Conservation (phyloP, 2,329 filamentous ascomycete species). For the Claviceps maximensis region DNA sequence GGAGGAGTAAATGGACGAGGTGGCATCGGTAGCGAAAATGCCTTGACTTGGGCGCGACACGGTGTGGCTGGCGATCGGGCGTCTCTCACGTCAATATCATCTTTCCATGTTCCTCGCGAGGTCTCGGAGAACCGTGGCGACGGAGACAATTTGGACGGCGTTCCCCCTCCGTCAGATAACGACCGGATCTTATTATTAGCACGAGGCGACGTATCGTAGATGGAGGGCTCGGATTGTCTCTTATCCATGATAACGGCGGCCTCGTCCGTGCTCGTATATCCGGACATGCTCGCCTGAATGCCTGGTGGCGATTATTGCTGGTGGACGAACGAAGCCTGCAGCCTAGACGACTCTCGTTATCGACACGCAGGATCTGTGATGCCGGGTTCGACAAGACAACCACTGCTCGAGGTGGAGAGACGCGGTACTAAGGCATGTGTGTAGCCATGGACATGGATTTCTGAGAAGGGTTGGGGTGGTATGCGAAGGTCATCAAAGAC, state of each 20-base stretch:
- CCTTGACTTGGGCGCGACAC: conserved; percentile 52
- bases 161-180: conserved; percentile 48
- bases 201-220: conserved; percentile 24
- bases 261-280: conserved; percentile 15
- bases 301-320: not conserved
- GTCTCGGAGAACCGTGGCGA: conserved; percentile 44
- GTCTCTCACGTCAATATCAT: conserved; percentile 46
- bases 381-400: not conserved
- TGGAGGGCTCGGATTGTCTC: conserved; percentile 5
- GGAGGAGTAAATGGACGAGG: conserved; percentile 24
- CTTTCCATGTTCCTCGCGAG: conserved; percentile 46
- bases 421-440: not conserved
- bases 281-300: not conserved
- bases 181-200: conserved; percentile 40
- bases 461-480: not conserved
- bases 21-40: conserved; percentile 34
- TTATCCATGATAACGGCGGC: conserved; percentile 22
- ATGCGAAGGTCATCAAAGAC: not conserved
- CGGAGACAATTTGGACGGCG: conserved; percentile 42
- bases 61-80: conserved; percentile 50
- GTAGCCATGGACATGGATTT: not conserved
- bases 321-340: not conserved
- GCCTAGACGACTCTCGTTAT: not conserved
- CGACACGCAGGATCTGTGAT: not conserved
- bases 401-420: not conserved